Base-by-base conservation (phyloP, 352 stramenopile species). In the Phytophthora sp. region DNA sequence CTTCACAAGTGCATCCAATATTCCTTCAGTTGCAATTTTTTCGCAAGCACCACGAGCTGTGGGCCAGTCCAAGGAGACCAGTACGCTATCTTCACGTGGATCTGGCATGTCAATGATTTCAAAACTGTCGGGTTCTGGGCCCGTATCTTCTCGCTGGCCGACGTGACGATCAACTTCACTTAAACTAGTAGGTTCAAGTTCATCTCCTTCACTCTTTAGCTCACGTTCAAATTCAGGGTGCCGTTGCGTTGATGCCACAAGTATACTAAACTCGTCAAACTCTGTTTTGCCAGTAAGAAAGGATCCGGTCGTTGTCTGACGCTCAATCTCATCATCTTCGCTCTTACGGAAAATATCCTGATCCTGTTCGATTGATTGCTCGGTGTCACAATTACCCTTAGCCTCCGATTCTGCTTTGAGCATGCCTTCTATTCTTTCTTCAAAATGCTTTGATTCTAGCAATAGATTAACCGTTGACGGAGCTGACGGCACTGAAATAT, bases 1-100 rank as follows among this genome's bases (percentile, higher is more conserved):
- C 37, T 57, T 45, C 59, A 18, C 13, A 17, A 73, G 45, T 23
- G 64, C 64, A 57, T 57, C 45, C 52, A 58, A 5, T 11, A 73
- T 65, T 39, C 58, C 64, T 21, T 46, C 45, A 32, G n/a, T 45
- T 26, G 30, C 23, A 17, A 65, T 35, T 4, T 62, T 20, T 5
- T 69, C 26, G 26, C 52, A 65, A 28, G 26, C 32, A 18, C 48
- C 42, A 10, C 44, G 53, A 51, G 35, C 42, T 18, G 32, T 8
- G 15, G 11, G 15, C 58, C 58, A 72, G n/a, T 68, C 37, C 21
- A 68, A 17, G 3, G 11, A 53, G 17, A 44, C 15, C 13, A 8
- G 21, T 9, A 42, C 15, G 2, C 43, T 49, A 18, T 61, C 34
- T 32, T 49, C 50, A 8, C 24, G 48, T 24, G 13, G 12, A 9